These are phyloP conservation scores for Candida qinlingensis DNA, from an alignment of 805 yeast genomes.

Conservation along the genomic window DNA sequence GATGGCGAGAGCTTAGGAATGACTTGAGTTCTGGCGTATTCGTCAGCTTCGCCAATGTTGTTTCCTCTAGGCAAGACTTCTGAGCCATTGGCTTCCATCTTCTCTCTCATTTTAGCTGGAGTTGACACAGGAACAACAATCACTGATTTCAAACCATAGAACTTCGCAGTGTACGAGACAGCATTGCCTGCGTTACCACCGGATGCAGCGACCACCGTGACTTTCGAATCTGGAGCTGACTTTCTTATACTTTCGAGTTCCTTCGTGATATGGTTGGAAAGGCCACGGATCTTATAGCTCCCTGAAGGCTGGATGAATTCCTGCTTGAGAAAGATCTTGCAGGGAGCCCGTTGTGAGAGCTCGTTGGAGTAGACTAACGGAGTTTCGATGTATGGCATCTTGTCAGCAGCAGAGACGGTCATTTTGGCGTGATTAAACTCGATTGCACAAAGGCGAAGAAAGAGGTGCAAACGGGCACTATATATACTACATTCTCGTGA, in stretches of 20 bases:
- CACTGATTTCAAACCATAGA: slow-evolving; percentile 36
- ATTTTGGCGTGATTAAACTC: background rate
- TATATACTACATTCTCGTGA: too few relatives aligned
- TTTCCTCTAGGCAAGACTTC: slow-evolving; percentile 41
- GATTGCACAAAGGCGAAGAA: background rate
- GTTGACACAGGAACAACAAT: slow-evolving; percentile 57
- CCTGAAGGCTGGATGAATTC: slow-evolving; percentile 54
- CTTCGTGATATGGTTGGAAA: slow-evolving; percentile 40
- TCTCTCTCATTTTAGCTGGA: slow-evolving; percentile 38
- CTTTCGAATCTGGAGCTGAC: slow-evolving; percentile 25
- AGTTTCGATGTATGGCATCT: slow-evolving; percentile 26
- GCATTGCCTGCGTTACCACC: slow-evolving; percentile 57
- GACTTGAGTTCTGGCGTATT: slow-evolving; percentile 30
- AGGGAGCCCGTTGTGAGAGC: slow-evolving; percentile 26
- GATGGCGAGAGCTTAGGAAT: slow-evolving; percentile 20
- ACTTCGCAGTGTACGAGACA: slow-evolving; percentile 42
- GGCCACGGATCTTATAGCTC: slow-evolving; percentile 51
- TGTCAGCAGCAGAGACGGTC: slow-evolving; percentile 1
- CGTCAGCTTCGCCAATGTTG: slow-evolving; percentile 47
- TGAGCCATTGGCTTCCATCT: slow-evolving; percentile 46
- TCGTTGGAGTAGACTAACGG: slow-evolving; percentile 34
- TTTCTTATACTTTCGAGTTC: slow-evolving; percentile 24
- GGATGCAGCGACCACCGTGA: slow-evolving; percentile 44
- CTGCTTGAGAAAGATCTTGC: slow-evolving; percentile 40
- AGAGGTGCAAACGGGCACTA: too few relatives aligned